Percentiles rank a stretch among this genome's conserved stretches.
Conservation (phyloP, 495 filamentous ascomycete species). For the Aspergillus baeticus region DNA sequence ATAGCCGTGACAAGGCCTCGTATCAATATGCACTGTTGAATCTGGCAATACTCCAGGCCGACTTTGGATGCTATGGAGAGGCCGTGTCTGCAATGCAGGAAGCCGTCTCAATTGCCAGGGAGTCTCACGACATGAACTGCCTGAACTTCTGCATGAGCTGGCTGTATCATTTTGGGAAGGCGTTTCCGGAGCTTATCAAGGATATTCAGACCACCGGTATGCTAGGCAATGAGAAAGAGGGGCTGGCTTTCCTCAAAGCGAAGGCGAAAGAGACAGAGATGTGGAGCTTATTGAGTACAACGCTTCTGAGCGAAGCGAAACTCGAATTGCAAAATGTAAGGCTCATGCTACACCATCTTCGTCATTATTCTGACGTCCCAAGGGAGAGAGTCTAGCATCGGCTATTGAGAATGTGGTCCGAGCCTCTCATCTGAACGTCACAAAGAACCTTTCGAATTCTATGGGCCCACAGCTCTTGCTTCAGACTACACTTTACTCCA, state of each 20-base stretch:
- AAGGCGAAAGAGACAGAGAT: constrained; percentile 88
- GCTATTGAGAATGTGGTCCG: constrained; percentile 78
- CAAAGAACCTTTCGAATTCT: constrained; percentile 68
- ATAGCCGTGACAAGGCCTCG: constrained; percentile 76
- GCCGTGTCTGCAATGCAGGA: constrained; percentile 93
- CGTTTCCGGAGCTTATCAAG: constrained; percentile 74
- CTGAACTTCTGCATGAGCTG: constrained; percentile 95
- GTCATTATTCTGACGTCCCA: constrained; percentile 14
- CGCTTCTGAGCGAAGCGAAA: constrained; percentile 84
- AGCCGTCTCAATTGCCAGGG: constrained; percentile 84
- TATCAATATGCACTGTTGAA: constrained; percentile 98
- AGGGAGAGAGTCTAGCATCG: constrained; percentile 77
- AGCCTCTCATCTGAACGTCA: constrained; percentile 77
- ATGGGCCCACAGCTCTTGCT: constrained; percentile 73
- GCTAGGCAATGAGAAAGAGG: constrained; percentile 77
- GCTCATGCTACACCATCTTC: neutral
- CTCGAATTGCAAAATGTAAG: constrained; percentile 63
- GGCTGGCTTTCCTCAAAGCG: constrained; percentile 76
- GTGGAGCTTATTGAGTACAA: constrained; percentile 83
- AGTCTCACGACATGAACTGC: constrained; percentile 88
- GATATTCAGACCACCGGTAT: constrained; percentile 69
- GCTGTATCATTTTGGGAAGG: constrained; percentile 92
- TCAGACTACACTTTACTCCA: constrained; percentile 68
- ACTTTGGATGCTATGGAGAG: constrained; percentile 89
- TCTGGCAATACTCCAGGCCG: constrained; percentile 87